Evolutionary conservation across 768 basidiomycete genomes (phyloP), one percentile per base, ranked within the genome.

Genomic region (Cystoderma amianthinum): DNA sequence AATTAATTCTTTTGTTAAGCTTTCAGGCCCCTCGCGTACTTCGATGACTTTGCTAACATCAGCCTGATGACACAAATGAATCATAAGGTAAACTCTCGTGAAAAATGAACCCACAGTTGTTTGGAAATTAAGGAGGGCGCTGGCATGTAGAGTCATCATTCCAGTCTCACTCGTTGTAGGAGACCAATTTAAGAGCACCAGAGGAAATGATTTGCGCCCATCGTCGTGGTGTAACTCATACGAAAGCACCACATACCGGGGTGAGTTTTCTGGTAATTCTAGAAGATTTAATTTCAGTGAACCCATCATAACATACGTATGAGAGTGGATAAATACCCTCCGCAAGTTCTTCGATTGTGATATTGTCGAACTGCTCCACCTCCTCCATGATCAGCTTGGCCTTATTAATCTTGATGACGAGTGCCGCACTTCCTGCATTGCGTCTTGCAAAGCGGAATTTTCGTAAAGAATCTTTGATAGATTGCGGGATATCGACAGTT

Each of bases 361-460:
- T 82, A 45, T 78, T 64, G 53, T 85, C 81, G 48, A 87, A 82
- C 55, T 82, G 78, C 41, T 91, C 87, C 22, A 81, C 85, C 52
- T 89, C 82, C 56, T 85, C 83, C 83, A 96, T 85, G 48, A 79
- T 55, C 44, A 94, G 73, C 51, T 80, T 70, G 30, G 69, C 61
- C 69, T 88, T 93, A 72, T 93, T 84, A 64, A 94, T 89, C 78
- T 93, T 94, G 62, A 94, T 80, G 50, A 91, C 66, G 41, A 94
- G 68, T 12, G 89, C 91, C 18, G 88, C 82, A 50, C 72, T 82
- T 28, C 81, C 85, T 33, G 72, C 74, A 52, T 72, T 78, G 17
- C 84, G 76, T 42, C 89, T 85, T 11, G 87, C 71, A 45, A 76
- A 73, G 13, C 74, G 66, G 65, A 94, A 95, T 56, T 91, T 92